A percentile compares a stretch with the other conserved stretches of the same genome.
phyloP scores from a whole-genome alignment of 2,329 filamentous ascomycete species.

The Colletotrichum salicis region DNA sequence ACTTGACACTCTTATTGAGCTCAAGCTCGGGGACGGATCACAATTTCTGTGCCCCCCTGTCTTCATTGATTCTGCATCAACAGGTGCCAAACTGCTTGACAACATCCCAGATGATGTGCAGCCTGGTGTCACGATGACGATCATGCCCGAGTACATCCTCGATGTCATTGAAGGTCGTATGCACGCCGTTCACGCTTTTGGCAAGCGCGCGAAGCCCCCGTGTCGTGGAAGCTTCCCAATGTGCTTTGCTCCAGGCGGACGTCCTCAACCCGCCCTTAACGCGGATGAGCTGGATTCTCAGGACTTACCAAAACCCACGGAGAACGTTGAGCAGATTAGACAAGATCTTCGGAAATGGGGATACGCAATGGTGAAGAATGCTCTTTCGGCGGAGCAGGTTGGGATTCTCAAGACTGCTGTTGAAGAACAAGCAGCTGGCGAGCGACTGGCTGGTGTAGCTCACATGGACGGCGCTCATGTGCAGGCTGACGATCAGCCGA shows the following conservation, averaged over 20 bases:
- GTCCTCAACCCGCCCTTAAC: neutral
- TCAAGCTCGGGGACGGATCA: conserved; percentile 1
- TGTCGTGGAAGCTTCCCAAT: conserved; percentile 8
- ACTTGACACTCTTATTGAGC: conserved; percentile 11
- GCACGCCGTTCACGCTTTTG: conserved; percentile 9
- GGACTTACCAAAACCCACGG: neutral
- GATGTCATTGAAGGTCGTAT: conserved; percentile 21
- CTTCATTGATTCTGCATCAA: conserved; percentile 5
- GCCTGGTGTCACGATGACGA: neutral
- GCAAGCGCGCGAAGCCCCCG: neutral
- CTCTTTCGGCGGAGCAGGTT: neutral
- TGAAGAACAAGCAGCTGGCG: conserved; percentile 13
- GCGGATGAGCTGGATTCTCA: neutral
- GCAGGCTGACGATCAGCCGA: conserved; percentile 4
- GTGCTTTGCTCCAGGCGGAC: neutral
- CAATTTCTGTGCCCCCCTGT: neutral
- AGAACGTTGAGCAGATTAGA: conserved; percentile 11
- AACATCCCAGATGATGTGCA: neutral
- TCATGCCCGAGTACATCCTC: conserved; percentile 4
- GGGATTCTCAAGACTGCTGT: conserved; percentile 2
- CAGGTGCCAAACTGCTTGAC: neutral
- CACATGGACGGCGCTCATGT: neutral
- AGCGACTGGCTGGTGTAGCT: neutral
- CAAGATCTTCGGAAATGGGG: conserved; percentile 15
- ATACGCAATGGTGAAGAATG: conserved; percentile 9